These are phyloP conservation scores for Davidsoniella virescens DNA, from an alignment of 2,329 filamentous ascomycete species.

Conservation along the genomic window DNA sequence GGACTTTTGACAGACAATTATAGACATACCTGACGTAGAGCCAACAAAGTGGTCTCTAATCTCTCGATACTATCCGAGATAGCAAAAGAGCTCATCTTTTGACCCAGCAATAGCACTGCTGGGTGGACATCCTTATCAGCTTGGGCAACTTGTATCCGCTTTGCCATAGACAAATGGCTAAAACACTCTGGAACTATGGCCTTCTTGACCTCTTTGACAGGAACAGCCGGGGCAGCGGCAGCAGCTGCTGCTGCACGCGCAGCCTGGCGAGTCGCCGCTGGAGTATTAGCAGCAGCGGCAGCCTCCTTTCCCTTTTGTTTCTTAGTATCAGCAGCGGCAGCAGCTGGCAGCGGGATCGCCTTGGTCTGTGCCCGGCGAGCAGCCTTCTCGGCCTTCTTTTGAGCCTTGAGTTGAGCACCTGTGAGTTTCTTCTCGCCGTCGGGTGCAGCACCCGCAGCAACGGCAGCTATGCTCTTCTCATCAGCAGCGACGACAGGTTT, in stretches of 20 bases:
- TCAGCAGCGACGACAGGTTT: not conserved
- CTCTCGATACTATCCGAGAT: constrained; percentile 81
- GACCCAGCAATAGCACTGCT: constrained; percentile 64
- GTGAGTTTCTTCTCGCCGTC: constrained; percentile 41
- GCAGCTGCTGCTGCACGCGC: constrained; percentile 21
- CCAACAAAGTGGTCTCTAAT: constrained; percentile 71
- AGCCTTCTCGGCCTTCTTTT: constrained; percentile 80
- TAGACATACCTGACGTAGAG: constrained; percentile 60
- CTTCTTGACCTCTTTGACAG: constrained; percentile 33
- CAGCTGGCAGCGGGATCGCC: constrained; percentile 30
- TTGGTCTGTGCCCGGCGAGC: constrained; percentile 63
- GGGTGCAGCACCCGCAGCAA: not conserved
- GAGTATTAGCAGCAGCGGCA: constrained; percentile 2
- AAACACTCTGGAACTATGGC: constrained; percentile 55
- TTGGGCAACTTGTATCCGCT: constrained; percentile 35
- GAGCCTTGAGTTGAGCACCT: constrained; percentile 71
- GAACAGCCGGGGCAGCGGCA: constrained; percentile 22
- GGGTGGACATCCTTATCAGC: constrained; percentile 71
- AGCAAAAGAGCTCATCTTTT: constrained; percentile 79
- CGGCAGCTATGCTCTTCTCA: not conserved
- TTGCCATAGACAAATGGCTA: constrained; percentile 62
- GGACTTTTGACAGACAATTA: not conserved
- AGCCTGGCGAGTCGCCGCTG: constrained; percentile 19
- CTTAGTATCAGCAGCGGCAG: constrained; percentile 26
- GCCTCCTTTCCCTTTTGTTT: constrained; percentile 18